phyloP scores from a whole-genome alignment of 208 protist genomes.

The Blechomonas ayalai region DNA sequence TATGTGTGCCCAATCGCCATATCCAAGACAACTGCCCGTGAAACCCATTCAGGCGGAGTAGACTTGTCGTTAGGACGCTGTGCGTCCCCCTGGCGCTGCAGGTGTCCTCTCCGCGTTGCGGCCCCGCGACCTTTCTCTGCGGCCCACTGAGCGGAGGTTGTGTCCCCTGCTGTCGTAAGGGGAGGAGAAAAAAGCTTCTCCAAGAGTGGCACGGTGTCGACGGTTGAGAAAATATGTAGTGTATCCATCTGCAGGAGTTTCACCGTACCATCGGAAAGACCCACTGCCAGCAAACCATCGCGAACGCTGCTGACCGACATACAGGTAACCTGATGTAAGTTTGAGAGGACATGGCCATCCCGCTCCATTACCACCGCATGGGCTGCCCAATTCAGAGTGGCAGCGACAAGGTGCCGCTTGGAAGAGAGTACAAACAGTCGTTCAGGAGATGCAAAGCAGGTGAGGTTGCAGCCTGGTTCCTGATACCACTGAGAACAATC shows the following conservation, averaged over 20 bases:
- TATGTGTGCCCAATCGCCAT: slow-evolving; percentile 17
- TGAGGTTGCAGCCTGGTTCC: slow-evolving; percentile 9
- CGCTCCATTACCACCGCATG: slow-evolving; percentile 22
- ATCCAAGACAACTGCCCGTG: slow-evolving; percentile 10
- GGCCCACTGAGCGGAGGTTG: neutral
- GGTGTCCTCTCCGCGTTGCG: slow-evolving; percentile 4
- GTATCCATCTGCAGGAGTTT: slow-evolving; percentile 49
- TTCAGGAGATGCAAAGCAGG: slow-evolving; percentile 17
- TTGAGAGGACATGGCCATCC: slow-evolving; percentile 58
- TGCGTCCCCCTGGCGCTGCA: too few relatives aligned
- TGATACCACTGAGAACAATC: slow-evolving; percentile 31
- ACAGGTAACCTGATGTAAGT: slow-evolving; percentile 19
- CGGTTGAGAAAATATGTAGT: slow-evolving; percentile 25
- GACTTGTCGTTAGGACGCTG: too few relatives aligned
- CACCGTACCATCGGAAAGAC: slow-evolving; percentile 47
- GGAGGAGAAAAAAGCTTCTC: neutral
- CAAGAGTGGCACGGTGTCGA: slow-evolving; percentile 10
- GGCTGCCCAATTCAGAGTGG: slow-evolving; percentile 6
- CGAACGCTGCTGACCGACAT: slow-evolving; percentile 24
- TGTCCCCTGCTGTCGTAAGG: neutral
- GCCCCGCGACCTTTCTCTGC: neutral
- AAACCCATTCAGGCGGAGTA: too few relatives aligned
- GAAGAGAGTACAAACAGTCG: slow-evolving; percentile 20
- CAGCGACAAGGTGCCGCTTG: slow-evolving; percentile 31
- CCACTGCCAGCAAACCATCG: slow-evolving; percentile 35